Base-by-base conservation (phyloP, 2,329 filamentous ascomycete species). In the Penicillium hordei region DNA sequence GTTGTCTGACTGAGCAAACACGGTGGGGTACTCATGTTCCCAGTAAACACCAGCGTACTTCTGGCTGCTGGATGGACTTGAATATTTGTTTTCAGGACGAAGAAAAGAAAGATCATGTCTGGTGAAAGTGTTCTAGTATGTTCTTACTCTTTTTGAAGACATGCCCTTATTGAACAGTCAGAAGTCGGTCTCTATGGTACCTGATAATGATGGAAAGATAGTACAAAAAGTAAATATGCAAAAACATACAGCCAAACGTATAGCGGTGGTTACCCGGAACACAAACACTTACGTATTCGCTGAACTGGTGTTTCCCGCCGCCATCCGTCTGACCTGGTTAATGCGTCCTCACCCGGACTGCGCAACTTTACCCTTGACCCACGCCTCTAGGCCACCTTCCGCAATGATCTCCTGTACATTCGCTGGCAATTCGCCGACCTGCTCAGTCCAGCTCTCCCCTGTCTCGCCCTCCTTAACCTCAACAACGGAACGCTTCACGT, bases 381-480 rank as follows among this genome's bases (percentile, higher is more conserved):
- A 95, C 62, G 86, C 88, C 80, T 93, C 90, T 59, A 95, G 70
- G 0, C 91, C 91, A 2, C 90, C 90, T 49, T 82, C 75, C 0
- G 89, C 88, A 67, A 93, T 90, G 56, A 93, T 92, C 69, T 90
- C 89, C 73, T 96, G 92, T 55, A 96, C 89, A 69, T 93, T 96
- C 0, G 89, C 86, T 15, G 91, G 89, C 61, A 96, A 72, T 78
- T 94, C 89, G 8, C 90, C 90, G 0, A 96, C 91, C 76, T 89
- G 90, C 71, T 94, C 84, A 50, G 81, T 88, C 91, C 91, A 96
- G 38, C 77, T 83, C 55, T 81, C 71, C 1, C 89, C 89, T 45
- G 81, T 81, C 54, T 85, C 77, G 1, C 87, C 87, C 76, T 96
- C 90, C 21, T 84, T 83, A 1, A 96, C 82, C 1, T 82, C 81